phyloP scores from a whole-genome alignment of 1,284 basidiomycete genomes.

The Cutaneotrichosporon mucoides region DNA sequence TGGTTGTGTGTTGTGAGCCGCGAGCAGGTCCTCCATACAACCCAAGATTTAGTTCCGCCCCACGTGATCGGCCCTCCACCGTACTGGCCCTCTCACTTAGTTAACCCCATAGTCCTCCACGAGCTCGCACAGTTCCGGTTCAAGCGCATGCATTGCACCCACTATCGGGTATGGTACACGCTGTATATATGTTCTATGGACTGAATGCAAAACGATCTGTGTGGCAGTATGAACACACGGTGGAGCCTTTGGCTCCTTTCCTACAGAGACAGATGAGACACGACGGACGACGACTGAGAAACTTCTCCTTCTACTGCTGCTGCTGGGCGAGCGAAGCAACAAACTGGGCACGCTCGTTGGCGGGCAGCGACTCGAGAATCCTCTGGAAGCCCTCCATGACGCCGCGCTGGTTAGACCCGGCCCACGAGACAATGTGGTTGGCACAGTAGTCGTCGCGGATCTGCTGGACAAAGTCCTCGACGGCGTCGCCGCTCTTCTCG shows the following conservation, averaged over 20 bases:
- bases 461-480: constrained; percentile 37
- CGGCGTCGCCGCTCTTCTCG: constrained; percentile 37
- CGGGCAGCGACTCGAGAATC: constrained; percentile 59
- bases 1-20: neutral
- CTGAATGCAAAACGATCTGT: constrained; percentile 7
- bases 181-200: constrained; percentile 7
- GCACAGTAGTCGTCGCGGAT: constrained; percentile 43
- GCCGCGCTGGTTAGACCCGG: constrained; percentile 41
- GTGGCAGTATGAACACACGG: constrained; percentile 6
- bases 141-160: constrained; percentile 2
- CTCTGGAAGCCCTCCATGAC: constrained; percentile 43
- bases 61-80: neutral
- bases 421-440: constrained; percentile 40
- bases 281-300: neutral
- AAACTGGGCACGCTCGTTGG: constrained; percentile 65
- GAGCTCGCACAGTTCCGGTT: neutral
- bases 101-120: neutral
- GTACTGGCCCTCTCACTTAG: neutral
- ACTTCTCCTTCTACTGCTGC: constrained; percentile 5
- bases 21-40: neutral
- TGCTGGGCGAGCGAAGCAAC: constrained; percentile 46
- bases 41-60: neutral
- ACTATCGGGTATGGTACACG: neutral
- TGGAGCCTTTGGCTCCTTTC: constrained; percentile 5
- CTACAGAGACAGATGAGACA: constrained; percentile 5